Conservation (phyloP, 2,329 filamentous ascomycete species). For the Ceratocystis variospora region DNA sequence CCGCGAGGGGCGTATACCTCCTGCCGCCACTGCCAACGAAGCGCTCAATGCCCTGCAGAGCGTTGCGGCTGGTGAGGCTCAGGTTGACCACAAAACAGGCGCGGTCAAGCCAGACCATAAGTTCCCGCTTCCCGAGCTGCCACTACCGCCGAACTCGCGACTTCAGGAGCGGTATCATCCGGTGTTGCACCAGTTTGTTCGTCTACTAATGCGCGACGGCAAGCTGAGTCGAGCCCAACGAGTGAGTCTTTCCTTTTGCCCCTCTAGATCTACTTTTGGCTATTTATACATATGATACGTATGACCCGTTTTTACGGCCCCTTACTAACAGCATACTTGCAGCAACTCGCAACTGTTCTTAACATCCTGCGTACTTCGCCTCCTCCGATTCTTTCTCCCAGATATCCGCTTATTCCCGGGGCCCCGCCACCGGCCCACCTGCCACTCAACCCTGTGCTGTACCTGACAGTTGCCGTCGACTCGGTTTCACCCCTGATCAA, state of each 20-base stretch:
- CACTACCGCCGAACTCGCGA: conserved; percentile 47
- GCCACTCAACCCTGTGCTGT: conserved; percentile 76
- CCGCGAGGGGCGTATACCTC: conserved; percentile 30
- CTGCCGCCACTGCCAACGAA: conserved; percentile 21
- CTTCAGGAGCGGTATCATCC: conserved; percentile 75
- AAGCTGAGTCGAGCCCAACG: conserved; percentile 82
- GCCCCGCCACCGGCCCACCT: conserved; percentile 65
- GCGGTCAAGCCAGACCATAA: conserved; percentile 48
- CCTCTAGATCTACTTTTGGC: conserved; percentile 12
- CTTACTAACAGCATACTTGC: conserved; percentile 11
- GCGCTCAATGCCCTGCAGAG: conserved; percentile 18
- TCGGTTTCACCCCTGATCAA: conserved; percentile 80
- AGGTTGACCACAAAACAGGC: conserved; percentile 17
- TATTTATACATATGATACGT: not conserved
- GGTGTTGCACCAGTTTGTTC: conserved; percentile 73
- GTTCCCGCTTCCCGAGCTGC: conserved; percentile 56
- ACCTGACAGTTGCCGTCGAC: conserved; percentile 82
- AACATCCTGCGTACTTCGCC: conserved; percentile 72
- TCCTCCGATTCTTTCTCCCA: conserved; percentile 59
- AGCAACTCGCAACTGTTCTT: conserved; percentile 79
- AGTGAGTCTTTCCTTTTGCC: conserved; percentile 37
- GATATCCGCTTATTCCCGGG: conserved; percentile 59
- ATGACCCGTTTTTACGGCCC: not conserved
- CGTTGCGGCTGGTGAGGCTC: conserved; percentile 17
- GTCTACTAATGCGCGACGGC: conserved; percentile 80